Evolutionary conservation across 345 rosid genomes (phyloP).

Genomic region (rapeseed (Brassica napus)): DNA sequence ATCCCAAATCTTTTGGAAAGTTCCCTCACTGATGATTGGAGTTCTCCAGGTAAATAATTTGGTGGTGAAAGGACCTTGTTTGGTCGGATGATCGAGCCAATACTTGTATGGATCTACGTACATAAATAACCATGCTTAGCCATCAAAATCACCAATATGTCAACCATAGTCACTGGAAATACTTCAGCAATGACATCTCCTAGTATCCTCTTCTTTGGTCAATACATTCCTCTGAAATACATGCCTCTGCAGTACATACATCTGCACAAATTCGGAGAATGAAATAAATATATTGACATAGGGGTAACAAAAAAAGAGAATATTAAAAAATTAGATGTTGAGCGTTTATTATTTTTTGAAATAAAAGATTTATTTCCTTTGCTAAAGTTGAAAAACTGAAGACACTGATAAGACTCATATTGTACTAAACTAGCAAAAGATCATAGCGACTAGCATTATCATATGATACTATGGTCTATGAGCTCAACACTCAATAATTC

Average conservation of each 20-base stretch:
- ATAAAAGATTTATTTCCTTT: neutral
- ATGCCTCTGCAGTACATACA: constrained; percentile 39
- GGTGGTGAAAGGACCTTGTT: constrained; percentile 37
- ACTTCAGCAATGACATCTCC: constrained; percentile 44
- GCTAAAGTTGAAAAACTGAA: neutral
- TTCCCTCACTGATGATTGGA: constrained; percentile 54
- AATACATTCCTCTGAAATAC: constrained; percentile 9
- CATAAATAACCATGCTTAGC: constrained; percentile 37
- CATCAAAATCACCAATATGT: constrained; percentile 42
- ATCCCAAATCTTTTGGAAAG: neutral
- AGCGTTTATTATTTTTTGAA: neutral
- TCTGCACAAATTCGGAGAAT: neutral
- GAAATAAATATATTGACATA: neutral
- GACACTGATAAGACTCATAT: neutral
- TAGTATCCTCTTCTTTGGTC: constrained; percentile 41
- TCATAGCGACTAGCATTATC: neutral
- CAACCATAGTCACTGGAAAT: constrained; percentile 43
- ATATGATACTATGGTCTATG: neutral
- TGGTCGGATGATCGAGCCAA: constrained; percentile 20
- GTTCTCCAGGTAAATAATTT: constrained; percentile 49
- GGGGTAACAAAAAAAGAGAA: neutral
- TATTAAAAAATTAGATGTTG: too few species aligned
- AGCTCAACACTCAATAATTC: neutral
- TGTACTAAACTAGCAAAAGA: neutral
- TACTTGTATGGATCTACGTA: constrained; percentile 49